Percentiles rank a stretch among this genome's conserved stretches.
phyloP scores from a whole-genome alignment of 148 eudicot genomes.

The Heliosperma pusillum region DNA sequence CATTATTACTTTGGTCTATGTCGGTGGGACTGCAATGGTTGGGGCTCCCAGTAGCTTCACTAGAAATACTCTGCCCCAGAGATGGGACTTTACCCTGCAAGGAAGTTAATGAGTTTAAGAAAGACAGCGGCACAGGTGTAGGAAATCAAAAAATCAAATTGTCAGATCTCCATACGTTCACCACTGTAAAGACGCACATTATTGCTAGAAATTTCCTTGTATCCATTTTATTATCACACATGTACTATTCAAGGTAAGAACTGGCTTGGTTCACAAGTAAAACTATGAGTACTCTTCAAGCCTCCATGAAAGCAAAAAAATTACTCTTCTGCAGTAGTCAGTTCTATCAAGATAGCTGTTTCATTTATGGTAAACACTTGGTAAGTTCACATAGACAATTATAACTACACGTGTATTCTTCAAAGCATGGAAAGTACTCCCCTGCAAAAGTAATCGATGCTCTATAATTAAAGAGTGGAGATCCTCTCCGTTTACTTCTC shows the following conservation, averaged over 20 bases:
- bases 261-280: not conserved
- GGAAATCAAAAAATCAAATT: not conserved
- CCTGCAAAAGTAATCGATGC: not conserved
- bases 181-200: not conserved
- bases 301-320: not conserved
- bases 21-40: conserved; percentile 27
- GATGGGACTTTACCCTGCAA: conserved; percentile 60
- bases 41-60: conserved; percentile 25
- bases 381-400: not conserved
- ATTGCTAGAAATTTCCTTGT: not conserved
- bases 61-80: conserved; percentile 50
- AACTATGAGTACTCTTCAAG: not conserved
- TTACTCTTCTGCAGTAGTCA: not conserved
- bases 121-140: not conserved
- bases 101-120: not conserved
- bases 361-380: not conserved
- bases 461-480: not conserved
- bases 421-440: not conserved
- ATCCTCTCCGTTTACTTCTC: not conserved
- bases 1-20: conserved; percentile 31
- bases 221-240: not conserved
- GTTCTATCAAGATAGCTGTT: not conserved
- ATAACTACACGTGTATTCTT: not conserved
- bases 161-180: conserved; percentile 6
- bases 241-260: not conserved